Evolutionary conservation across 2,329 filamentous ascomycete genomes (phyloP).

Genomic region (Neocucurbitaria cava): DNA sequence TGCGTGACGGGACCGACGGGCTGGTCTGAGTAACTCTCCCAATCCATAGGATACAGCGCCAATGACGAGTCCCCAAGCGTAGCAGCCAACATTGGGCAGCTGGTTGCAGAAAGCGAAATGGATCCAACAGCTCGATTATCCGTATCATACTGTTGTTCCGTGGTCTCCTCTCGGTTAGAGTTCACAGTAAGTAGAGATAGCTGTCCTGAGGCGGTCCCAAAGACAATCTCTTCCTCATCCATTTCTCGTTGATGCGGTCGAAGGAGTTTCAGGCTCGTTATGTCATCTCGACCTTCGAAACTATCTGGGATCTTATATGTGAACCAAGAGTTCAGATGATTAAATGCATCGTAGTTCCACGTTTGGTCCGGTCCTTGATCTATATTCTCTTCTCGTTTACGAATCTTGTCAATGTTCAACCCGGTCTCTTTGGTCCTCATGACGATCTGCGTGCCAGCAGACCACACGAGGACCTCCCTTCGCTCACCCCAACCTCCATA

Average conservation of each 20-base stretch:
- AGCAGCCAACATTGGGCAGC: slow-evolving; percentile 57
- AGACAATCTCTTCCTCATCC: slow-evolving; percentile 57
- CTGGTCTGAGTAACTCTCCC: slow-evolving; percentile 35
- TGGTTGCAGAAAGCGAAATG: slow-evolving; percentile 54
- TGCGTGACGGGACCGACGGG: slow-evolving; percentile 21
- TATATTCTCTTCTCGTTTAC: slow-evolving; percentile 20
- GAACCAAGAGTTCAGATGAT: slow-evolving; percentile 54
- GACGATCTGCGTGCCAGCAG: slow-evolving; percentile 64
- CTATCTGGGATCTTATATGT: slow-evolving; percentile 60
- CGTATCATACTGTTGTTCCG: slow-evolving; percentile 49
- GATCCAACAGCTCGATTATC: slow-evolving; percentile 54
- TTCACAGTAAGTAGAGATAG: slow-evolving; percentile 46
- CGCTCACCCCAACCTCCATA: slow-evolving; percentile 51
- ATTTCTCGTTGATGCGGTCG: slow-evolving; percentile 47
- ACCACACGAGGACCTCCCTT: slow-evolving; percentile 66
- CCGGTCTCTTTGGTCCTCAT: slow-evolving; percentile 58
- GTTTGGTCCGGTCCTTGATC: slow-evolving; percentile 22
- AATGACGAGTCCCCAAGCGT: slow-evolving; percentile 57
- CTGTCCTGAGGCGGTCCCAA: slow-evolving; percentile 64
- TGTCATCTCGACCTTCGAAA: slow-evolving; percentile 64
- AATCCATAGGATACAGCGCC: slow-evolving; percentile 53
- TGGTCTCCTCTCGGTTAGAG: slow-evolving; percentile 14
- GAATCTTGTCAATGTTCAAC: slow-evolving; percentile 22
- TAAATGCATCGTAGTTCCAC: slow-evolving; percentile 40
- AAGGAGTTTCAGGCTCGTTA: slow-evolving; percentile 64